Conservation (phyloP, 352 stramenopile species). For the Phytophthora gonapodyides region DNA sequence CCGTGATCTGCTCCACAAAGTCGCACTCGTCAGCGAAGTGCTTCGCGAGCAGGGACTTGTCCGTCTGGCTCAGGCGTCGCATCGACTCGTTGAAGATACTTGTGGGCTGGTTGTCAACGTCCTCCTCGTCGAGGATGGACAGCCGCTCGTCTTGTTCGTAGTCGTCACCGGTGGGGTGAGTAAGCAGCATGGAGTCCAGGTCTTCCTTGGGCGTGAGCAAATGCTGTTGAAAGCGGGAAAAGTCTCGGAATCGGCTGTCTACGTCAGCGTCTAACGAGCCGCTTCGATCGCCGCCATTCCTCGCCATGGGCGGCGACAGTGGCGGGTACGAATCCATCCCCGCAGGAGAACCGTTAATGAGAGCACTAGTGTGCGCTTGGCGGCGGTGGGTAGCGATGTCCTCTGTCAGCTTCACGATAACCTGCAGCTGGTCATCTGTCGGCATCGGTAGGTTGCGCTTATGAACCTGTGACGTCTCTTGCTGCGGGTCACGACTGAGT, state of each 20-base stretch:
- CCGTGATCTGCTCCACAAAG: constrained; percentile 90
- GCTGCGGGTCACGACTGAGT: constrained; percentile 53
- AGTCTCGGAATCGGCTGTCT: constrained; percentile 82
- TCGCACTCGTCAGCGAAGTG: constrained; percentile 88
- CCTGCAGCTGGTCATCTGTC: constrained; percentile 82
- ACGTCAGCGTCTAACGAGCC: constrained; percentile 47
- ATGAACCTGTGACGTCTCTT: constrained; percentile 35
- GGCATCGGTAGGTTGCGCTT: constrained; percentile 78
- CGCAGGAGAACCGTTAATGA: constrained; percentile 22
- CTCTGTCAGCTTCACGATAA: constrained; percentile 82
- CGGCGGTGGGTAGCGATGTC: constrained; percentile 73
- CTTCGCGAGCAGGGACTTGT: constrained; percentile 83
- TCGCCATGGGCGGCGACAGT: constrained; percentile 42
- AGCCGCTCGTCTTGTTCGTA: constrained; percentile 48
- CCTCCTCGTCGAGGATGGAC: constrained; percentile 66
- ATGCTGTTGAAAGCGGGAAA: constrained; percentile 88
- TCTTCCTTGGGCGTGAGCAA: constrained; percentile 78
- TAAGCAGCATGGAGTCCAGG: constrained; percentile 51
- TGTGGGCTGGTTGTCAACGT: constrained; percentile 71
- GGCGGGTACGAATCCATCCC: constrained; percentile 40
- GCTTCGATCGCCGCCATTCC: constrained; percentile 18
- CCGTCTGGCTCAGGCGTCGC: constrained; percentile 74
- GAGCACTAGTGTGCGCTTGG: constrained; percentile 44
- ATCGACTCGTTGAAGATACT: constrained; percentile 74
- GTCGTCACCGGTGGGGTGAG: constrained; percentile 40